Evolutionary conservation across 768 basidiomycete genomes (phyloP), one percentile per base, ranked within the genome.

Genomic region (Hygrocybe punicea): DNA sequence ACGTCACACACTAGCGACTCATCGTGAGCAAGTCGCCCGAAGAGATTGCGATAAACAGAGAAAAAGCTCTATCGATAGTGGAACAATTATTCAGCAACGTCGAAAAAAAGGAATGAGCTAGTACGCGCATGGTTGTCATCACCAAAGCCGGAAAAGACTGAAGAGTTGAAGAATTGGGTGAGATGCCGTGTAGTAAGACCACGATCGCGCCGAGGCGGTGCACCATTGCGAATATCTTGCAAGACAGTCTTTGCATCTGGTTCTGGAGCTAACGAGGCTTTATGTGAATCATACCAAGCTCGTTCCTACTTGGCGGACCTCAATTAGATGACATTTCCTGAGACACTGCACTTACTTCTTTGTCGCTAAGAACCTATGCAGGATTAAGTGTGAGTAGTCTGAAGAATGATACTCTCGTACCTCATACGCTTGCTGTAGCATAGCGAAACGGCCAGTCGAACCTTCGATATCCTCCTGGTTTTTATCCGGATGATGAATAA

Each of bases 251-350:
- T 85, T 44, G 89, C 90, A 69, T 95, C 95, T 40, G 91, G 84
- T 64, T 90, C 89, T 2, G 89, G 89, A 16, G 78, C 76, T 6
- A 93, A 78, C 23, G 89, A 88, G 25, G 88, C 85, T 57, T 87
- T 85, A 69, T 98, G 96, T 4, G 85, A 85, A 71, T 99, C 97
- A 71, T 99, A 99, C 91, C 94, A 99, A 44, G 97, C 94, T 63
- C 97, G 80, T 79, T 98, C 96, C 90, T 96, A 83, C 76, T 81
- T 78, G 69, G 53, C 33, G 46, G 34, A n/a, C 17, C 53, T 35
- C 24, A 55, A 16, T 33, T 36, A 1, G 16, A 34, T 25, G 17
- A 6, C 25, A 33, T 25, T 36, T 11, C 16, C 51, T 44, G 45
- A 6, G 14, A 23, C 45, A 51, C 57, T 44, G 49, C 44, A 60